Percentiles rank a stretch among this genome's conserved stretches.
These are phyloP conservation scores for Ceratocystis ficicola DNA, from an alignment of 2,329 filamentous ascomycete species.

Conservation along the genomic window DNA sequence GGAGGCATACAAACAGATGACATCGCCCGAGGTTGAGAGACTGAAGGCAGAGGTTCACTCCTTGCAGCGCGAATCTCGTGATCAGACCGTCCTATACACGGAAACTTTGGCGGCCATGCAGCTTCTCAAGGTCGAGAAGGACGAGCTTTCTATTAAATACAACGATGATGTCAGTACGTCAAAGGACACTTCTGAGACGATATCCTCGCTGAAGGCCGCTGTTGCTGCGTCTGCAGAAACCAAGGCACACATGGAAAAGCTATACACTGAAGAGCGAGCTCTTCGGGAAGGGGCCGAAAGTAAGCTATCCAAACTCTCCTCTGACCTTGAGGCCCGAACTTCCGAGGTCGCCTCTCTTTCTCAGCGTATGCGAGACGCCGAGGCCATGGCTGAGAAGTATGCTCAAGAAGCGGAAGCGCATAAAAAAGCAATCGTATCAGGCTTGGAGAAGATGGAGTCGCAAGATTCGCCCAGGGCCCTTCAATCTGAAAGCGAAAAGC, in stretches of 20 bases:
- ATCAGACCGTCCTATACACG: conserved; percentile 64
- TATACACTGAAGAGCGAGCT: conserved; percentile 71
- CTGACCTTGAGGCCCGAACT: conserved; percentile 70
- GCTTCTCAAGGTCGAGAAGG: conserved; percentile 74
- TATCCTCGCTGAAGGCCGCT: conserved; percentile 64
- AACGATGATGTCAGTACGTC: conserved; percentile 54
- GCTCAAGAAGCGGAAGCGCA: conserved; percentile 79
- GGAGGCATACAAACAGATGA: conserved; percentile 71
- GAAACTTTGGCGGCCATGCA: conserved; percentile 65
- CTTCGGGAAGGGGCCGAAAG: conserved; percentile 62
- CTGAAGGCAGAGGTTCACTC: conserved; percentile 76
- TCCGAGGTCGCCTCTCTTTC: conserved; percentile 63
- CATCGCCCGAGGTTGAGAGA: conserved; percentile 71
- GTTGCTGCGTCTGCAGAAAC: conserved; percentile 70
- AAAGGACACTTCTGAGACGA: conserved; percentile 56
- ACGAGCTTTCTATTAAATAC: conserved; percentile 58
- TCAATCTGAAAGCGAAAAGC: conserved; percentile 50
- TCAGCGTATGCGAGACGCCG: conserved; percentile 67
- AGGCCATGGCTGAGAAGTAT: conserved; percentile 78
- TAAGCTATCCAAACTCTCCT: conserved; percentile 62
- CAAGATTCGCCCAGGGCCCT: conserved; percentile 39
- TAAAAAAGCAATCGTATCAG: conserved; percentile 66
- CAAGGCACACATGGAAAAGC: conserved; percentile 61
- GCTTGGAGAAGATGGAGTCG: conserved; percentile 60
- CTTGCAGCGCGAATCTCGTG: conserved; percentile 62